Evolutionary conservation across 2,329 filamentous ascomycete species (phyloP), one percentile per base, ranked within the genome.

Genomic region (Zymoseptoria crescenta): DNA sequence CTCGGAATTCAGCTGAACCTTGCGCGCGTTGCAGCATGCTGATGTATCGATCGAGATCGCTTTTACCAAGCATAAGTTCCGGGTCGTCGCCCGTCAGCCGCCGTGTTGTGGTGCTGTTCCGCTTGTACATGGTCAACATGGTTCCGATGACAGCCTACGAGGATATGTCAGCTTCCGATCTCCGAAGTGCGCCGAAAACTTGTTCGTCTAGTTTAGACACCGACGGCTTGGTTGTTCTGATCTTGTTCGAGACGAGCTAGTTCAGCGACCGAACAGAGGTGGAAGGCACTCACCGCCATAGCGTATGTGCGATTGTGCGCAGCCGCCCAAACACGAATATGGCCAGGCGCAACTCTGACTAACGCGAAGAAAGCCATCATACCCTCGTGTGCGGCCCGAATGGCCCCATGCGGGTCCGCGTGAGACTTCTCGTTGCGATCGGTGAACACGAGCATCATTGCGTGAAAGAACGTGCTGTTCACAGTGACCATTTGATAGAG

Each of bases 361-460:
- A 57, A 30, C 16, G 50, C 56, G 35, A 57, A 57, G 51, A 57
- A 57, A n/a, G 56, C 56, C 7, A 49, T 48, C 13, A 57, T 16
- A 8, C 56, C 56, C 30, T 57, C 56, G 28, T 53, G 56, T 8
- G 56, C 49, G 1, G 56, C 56, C 19, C 48, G 28, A 8, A 57
- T 10, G 28, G 58, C 58, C 7, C 58, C 55, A 19, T 59, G 54
- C 13, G 35, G 27, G 13, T 57, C 49, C 2, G 54, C 50, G 13
- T 51, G 49, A 13, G 55, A 41, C 1, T 20, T 49, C 19, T 54
- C 58, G 19, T 57, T 57, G 19, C 41, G 50, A 27, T 59, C 58
- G 49, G 54, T 59, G 45, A 54, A 59, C 20, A 59, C 27, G 20
- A 54, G 54, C 58, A 59, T 57, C 10, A 59, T 41, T 8, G 49